Evolutionary conservation across 2,329 filamentous ascomycete genomes (phyloP), one percentile per base, ranked within the genome.

Genomic region (Fusarium veterinarium): DNA sequence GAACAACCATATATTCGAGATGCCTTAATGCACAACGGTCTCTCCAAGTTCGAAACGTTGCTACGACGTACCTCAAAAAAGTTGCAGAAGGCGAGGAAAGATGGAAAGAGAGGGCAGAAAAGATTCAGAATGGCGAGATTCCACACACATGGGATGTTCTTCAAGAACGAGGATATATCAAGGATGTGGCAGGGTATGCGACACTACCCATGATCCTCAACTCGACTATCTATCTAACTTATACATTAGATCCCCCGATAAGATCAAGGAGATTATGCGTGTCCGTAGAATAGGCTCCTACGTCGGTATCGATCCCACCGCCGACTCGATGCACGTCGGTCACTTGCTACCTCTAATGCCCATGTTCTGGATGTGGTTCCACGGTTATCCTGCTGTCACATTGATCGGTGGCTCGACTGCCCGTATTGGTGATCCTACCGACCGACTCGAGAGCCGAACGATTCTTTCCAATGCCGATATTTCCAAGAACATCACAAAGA

Each of bases 331-430:
- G 66, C 94, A 97, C 77, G 85, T 96, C 51, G 94, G 94, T 64
- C 93, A 97, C 78, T 85, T 97, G 10, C 85, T 96, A 19, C 92
- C 94, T 28, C 85, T 95, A 60, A 96, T 96, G 93, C 89, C 92
- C 20, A 84, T 95, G 30, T 95, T 94, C 83, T 95, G 93, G 92
- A 88, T 95, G 85, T 94, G 94, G 83, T 85, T 95, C 72, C 86
- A 95, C 78, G 93, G 94, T 30, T 91, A 92, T 79, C 85, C 88
- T 37, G 87, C 91, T 31, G 84, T 93, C 55, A 91, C 89, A 42
- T 84, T 96, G 62, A 80, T 95, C 64, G 93, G 93, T 51, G 91
- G 92, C 75, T 91, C 92, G 19, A 97, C 94, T 8, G 92, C 91
- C 44, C 91, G 91, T 76, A 89, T 96, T 56, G 94, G 94, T 52